Percentiles rank a stretch among this genome's conserved stretches.
Conservation (phyloP, 306 rosid genomes). For the Quercus parvula region DNA sequence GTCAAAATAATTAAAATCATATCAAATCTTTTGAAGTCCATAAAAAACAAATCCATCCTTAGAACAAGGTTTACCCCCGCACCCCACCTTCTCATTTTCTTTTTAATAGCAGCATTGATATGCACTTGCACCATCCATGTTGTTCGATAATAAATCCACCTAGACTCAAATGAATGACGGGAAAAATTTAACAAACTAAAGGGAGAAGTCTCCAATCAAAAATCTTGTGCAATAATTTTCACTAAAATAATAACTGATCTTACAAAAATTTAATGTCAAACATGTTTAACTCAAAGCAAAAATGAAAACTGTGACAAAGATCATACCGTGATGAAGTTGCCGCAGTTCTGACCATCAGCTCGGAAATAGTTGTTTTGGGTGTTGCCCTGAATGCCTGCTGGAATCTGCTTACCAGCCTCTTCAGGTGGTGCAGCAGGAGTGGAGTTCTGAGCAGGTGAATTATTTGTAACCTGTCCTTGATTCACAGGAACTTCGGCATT, state of each 20-base stretch:
- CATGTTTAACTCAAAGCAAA: background rate
- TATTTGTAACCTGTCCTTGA: background rate
- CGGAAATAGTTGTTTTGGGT: constrained; percentile 26
- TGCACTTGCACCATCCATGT: no score
- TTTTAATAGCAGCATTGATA: no score
- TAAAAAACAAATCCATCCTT: no score
- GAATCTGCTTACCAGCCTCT: constrained; percentile 3
- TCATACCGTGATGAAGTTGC: constrained; percentile 29
- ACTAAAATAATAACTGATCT: background rate
- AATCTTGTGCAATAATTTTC: background rate
- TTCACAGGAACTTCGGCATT: background rate
- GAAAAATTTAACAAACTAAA: no score
- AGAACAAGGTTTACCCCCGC: no score
- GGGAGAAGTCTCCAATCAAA: background rate
- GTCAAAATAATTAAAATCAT: no score
- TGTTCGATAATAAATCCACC: no score
- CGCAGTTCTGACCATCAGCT: constrained; percentile 33
- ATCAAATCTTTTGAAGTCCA: no score
- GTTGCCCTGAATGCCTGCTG: constrained; percentile 25
- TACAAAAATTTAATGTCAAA: background rate
- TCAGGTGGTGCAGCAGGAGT: background rate
- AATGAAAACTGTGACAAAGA: background rate
- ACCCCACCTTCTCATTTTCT: no score
- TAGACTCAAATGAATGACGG: no score
- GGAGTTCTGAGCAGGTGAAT: background rate